Evolutionary conservation across 805 yeast species (phyloP).

Genomic region (Lachancea sp.): DNA sequence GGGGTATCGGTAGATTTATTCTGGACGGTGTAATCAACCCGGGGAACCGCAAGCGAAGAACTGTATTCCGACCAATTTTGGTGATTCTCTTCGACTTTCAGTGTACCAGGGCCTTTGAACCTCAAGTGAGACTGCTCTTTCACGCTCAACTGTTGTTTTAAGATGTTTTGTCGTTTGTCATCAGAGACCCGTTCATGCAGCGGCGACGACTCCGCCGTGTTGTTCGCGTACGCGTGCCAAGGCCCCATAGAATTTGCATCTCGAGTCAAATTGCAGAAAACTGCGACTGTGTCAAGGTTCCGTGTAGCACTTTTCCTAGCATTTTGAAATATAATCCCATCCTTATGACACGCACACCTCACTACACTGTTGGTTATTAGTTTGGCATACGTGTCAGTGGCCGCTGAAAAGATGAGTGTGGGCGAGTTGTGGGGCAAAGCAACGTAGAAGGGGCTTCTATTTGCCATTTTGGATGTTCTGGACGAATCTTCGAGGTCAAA

Average conservation of each 20-base stretch:
- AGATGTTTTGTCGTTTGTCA: no score
- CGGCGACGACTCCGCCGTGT: constrained; percentile 59
- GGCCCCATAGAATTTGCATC: constrained; percentile 57
- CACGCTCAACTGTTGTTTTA: no score
- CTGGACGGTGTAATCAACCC: constrained; percentile 40
- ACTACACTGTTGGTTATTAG: constrained; percentile 58
- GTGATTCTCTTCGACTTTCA: neutral
- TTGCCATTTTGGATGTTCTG: neutral
- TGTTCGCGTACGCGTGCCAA: constrained; percentile 71
- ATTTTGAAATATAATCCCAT: constrained; percentile 37
- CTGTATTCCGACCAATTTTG: constrained; percentile 32
- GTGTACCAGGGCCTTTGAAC: constrained; percentile 48
- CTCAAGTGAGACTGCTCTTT: constrained; percentile 41
- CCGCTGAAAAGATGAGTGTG: constrained; percentile 50
- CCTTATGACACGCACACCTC: constrained; percentile 36
- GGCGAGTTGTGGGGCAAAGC: constrained; percentile 66
- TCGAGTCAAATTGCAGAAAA: constrained; percentile 56
- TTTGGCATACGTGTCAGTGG: constrained; percentile 41
- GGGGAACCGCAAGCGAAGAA: constrained; percentile 55
- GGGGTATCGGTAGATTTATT: constrained; percentile 27
- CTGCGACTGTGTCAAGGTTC: constrained; percentile 50
- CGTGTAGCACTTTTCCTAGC: constrained; percentile 35
- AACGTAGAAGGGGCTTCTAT: constrained; percentile 38
- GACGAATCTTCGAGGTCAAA: constrained; percentile 42
- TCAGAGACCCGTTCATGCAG: constrained; percentile 40